Base-by-base conservation (phyloP, 2,329 filamentous ascomycete genomes). In the Cryoendolithus antarcticus region DNA sequence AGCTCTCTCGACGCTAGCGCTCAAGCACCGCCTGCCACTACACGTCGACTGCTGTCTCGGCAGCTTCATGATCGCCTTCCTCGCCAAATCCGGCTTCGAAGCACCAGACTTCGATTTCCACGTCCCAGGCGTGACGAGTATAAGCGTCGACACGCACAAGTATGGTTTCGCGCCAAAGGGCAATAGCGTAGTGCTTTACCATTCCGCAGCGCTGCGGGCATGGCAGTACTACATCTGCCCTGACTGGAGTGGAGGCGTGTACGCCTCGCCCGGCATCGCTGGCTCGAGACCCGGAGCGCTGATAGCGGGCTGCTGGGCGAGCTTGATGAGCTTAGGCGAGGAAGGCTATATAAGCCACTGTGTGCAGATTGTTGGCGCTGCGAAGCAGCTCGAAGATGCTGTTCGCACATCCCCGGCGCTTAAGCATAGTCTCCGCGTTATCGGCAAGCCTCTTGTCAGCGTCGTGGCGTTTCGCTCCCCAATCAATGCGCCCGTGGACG, bases 121-220 rank as follows among this genome's bases (percentile, higher is more conserved):
- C 40, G 77, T 93, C 43, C 86, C 84, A 50, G 91, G 91, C 52
- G 91, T 98, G 30, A 95, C 89, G 3, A 89, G 82, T 61, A 96
- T 98, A 61, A 86, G 80, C 49, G 93, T 88, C 61, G 91, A 98
- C 60, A 98, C 91, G 2, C 91, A 98, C 73, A 98, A 98, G 62
- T 98, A 98, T 60, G 91, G 91, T 30, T 98, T 98, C 58, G 91
- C 91, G 1, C 91, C 91, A 38, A 98, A 98, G 67, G 91, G 91
- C 50, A 98, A 93, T 71, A 91, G 82, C 38, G 91, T 86, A 1
- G 72, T 94, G 9, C 72, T 98, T 32, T 98, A 98, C 71, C 85
- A 91, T 52, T 82, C 77, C 34, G 73, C 79, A 28, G 66, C 74
- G 34, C 74, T 93, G 48, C 78, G 91, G 50, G 77, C 77, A 41